Evolutionary conservation across 176 grass and related monocot species (phyloP), one percentile per base, ranked within the genome.

Genomic region (Urochloa ruziziensis): DNA sequence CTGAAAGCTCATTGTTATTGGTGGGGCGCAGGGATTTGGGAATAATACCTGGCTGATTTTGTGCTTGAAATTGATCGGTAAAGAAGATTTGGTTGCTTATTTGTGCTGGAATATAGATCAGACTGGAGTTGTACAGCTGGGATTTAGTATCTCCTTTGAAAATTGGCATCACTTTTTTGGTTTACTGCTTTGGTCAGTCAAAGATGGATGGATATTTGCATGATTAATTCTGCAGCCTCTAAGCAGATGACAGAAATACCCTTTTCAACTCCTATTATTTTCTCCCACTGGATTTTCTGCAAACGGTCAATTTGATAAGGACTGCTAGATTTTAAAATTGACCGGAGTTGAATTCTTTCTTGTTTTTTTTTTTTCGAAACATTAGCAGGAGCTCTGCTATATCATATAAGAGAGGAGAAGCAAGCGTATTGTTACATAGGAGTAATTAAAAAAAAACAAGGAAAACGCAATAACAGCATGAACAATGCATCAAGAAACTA

Each of bases 1-100:
- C 54, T 86, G 54, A 77, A 82, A 86, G 83, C 11, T 74, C 42
- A 37, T 79, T 36, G 47, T 35, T 34, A 29, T 78, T 34, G 32
- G 79, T 67, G 80, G 74, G 80, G 49, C 67, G 34, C 49, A 27
- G 24, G 79, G 64, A 73, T 65, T 77, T 77, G 16, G 29, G 83
- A 86, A 90, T 86, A 83, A 90, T 79, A 73, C 78, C 77, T 79
- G 67, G 63, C 32, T 46, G 79, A 90, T 86, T 62, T 64, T 83
- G 67, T 59, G 73, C 13, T 7, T 36, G 75, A 64, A 25, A 82
- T 73, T 44, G 74, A 66, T 46, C 23, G 32, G 4, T 15, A 64
- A 58, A 86, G 64, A 49, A 40, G 67, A 40, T 81, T 35, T 80
- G 36, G n/a, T 15, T 58, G 58, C 71, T 75, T 48, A 30, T 46